phyloP scores from a whole-genome alignment of 148 eudicot genomes.

The Dianthus caryophyllus region DNA sequence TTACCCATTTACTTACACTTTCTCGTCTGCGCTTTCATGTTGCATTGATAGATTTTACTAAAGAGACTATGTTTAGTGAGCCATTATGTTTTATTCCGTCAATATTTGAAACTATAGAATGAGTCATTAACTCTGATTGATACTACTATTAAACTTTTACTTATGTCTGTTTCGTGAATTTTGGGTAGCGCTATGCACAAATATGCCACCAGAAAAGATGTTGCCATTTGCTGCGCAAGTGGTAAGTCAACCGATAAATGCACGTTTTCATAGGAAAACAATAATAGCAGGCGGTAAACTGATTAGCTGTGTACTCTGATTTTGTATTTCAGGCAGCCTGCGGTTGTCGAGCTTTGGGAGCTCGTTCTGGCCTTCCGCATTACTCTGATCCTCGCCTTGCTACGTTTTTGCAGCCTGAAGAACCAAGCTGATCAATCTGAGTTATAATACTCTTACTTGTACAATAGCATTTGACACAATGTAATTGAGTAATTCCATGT shows the following conservation, averaged over 20 bases:
- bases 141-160: neutral
- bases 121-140: neutral
- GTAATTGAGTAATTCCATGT: neutral
- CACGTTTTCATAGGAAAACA: neutral
- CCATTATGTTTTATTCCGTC: too few species aligned
- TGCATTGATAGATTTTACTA: neutral
- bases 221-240: constrained; percentile 92
- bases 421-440: neutral
- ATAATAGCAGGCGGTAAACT: neutral
- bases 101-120: too few species aligned
- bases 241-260: constrained; percentile 37
- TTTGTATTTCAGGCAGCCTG: constrained; percentile 61
- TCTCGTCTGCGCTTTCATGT: neutral
- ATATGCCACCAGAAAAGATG: constrained; percentile 81
- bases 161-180: constrained; percentile 5
- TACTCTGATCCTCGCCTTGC: constrained; percentile 58
- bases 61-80: neutral
- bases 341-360: constrained; percentile 84
- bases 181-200: constrained; percentile 61
- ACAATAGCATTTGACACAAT: too few species aligned
- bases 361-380: constrained; percentile 82
- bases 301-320: neutral
- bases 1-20: neutral
- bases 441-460: too few species aligned
- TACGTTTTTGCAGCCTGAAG: constrained; percentile 32